phyloP scores from a whole-genome alignment of 73 alveolate genomes.

The Durusdinium trenchii region DNA sequence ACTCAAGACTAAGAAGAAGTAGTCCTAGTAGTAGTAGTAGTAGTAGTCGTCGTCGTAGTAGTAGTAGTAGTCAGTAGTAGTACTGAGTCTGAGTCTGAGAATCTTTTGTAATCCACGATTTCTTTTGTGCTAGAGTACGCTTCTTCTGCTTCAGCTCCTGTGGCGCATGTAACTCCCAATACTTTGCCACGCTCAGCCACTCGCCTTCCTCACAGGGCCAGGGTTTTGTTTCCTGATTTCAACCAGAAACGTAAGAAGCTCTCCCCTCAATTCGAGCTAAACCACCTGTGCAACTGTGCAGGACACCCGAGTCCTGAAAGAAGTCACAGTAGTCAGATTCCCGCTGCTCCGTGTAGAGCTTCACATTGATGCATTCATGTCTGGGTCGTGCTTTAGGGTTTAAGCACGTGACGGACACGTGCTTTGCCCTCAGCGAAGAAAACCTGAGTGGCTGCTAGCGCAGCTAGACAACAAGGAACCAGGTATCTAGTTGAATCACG shows the following conservation, averaged over 20 bases:
- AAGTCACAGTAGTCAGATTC: not conserved
- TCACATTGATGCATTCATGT: not conserved
- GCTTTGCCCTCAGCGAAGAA: not conserved
- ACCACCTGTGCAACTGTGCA: too few species aligned
- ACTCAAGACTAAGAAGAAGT: too few species aligned
- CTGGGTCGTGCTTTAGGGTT: not conserved
- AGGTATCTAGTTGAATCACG: not conserved
- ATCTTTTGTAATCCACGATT: not conserved
- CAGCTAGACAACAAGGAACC: not conserved
- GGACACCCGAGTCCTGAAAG: not conserved
- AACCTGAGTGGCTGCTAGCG: not conserved
- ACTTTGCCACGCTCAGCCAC: not conserved
- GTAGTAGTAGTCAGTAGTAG: not conserved
- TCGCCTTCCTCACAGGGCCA: not conserved
- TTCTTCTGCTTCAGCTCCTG: not conserved
- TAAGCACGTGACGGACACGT: not conserved
- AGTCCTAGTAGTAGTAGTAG: too few species aligned
- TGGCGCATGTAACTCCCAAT: not conserved
- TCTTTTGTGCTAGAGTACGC: not conserved
- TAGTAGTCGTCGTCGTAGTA: too few species aligned
- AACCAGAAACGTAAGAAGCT: not conserved
- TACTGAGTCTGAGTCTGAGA: not conserved
- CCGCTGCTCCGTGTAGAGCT: not conserved
- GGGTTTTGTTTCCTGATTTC: too few species aligned
- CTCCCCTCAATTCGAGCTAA: too few species aligned